Conservation (phyloP, 1,284 basidiomycete species). For the Mycosarcoma maydis region DNA sequence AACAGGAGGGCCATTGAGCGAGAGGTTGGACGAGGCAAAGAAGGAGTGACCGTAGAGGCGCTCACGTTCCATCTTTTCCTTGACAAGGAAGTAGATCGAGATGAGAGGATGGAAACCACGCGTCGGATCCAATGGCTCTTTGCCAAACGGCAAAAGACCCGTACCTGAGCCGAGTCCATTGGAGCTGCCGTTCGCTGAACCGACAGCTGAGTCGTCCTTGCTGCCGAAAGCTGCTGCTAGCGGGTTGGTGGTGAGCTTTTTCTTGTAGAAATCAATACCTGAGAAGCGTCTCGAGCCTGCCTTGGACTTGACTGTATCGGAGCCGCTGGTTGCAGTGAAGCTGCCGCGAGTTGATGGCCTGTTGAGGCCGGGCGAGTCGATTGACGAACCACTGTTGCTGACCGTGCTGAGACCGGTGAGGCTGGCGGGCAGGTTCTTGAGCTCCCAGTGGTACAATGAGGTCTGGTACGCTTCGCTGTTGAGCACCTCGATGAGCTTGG, state of each 20-base stretch:
- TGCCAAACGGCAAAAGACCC: slow-evolving; percentile 38
- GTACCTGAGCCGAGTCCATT: slow-evolving; percentile 50
- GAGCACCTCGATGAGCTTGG: slow-evolving; percentile 78
- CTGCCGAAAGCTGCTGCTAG: slow-evolving; percentile 49
- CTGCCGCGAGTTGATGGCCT: slow-evolving; percentile 32
- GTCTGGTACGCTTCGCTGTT: slow-evolving; percentile 80
- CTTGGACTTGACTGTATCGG: slow-evolving; percentile 47
- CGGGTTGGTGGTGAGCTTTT: slow-evolving; percentile 73
- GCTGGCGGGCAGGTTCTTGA: slow-evolving; percentile 64
- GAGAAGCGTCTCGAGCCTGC: slow-evolving; percentile 75
- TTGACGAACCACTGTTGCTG: slow-evolving; percentile 64
- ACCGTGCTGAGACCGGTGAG: slow-evolving; percentile 41
- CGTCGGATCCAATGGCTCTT: slow-evolving; percentile 79
- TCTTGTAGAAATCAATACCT: slow-evolving; percentile 92
- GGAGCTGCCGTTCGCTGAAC: slow-evolving; percentile 22
- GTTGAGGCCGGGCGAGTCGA: slow-evolving; percentile 28
- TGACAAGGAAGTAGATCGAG: slow-evolving; percentile 93
- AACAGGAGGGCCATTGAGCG: slow-evolving; percentile 59
- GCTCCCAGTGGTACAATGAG: slow-evolving; percentile 80
- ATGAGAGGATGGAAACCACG: slow-evolving; percentile 92
- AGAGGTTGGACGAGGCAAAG: slow-evolving; percentile 89
- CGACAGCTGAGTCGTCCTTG: slow-evolving; percentile 39
- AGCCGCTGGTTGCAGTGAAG: slow-evolving; percentile 10
- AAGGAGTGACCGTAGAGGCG: slow-evolving; percentile 89
- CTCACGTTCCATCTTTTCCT: slow-evolving; percentile 94